Conservation (phyloP, 176 grass and related monocot species). For the Carex scoparia region DNA sequence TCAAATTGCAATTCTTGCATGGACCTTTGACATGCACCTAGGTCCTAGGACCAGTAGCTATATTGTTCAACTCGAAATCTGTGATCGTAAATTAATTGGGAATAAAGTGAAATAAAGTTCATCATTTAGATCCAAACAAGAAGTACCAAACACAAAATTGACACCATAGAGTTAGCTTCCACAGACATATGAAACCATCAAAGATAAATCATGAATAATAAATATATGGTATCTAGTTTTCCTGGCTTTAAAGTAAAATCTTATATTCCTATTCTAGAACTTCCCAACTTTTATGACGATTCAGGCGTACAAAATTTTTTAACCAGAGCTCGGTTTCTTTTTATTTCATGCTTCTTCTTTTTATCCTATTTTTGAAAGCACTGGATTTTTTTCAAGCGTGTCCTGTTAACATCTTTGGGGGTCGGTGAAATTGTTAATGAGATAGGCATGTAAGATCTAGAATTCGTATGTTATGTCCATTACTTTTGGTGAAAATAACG, state of each 20-base stretch:
- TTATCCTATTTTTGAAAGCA: background rate
- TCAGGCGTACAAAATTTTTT: background rate
- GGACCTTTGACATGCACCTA: background rate
- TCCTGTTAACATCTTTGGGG: background rate
- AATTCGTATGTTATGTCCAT: background rate
- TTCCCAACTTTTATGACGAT: background rate
- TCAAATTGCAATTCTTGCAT: background rate
- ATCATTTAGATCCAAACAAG: conserved; percentile 21
- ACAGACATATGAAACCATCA: conserved; percentile 2
- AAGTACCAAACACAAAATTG: conserved; percentile 18
- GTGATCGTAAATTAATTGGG: background rate
- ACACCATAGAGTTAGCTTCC: conserved; percentile 10
- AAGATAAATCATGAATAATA: background rate
- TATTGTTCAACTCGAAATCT: background rate
- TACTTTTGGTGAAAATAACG: background rate
- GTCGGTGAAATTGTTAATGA: background rate
- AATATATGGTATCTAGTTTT: background rate
- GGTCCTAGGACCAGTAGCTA: background rate
- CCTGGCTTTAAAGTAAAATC: background rate
- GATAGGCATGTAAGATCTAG: background rate
- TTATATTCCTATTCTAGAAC: background rate
- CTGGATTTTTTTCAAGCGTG: background rate
- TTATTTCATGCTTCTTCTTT: background rate
- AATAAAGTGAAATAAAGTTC: background rate
- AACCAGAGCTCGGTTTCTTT: background rate